Percentiles rank a stretch among this genome's conserved stretches.
phyloP scores from a whole-genome alignment of 768 basidiomycete genomes.

The Kwoniella europaea region DNA sequence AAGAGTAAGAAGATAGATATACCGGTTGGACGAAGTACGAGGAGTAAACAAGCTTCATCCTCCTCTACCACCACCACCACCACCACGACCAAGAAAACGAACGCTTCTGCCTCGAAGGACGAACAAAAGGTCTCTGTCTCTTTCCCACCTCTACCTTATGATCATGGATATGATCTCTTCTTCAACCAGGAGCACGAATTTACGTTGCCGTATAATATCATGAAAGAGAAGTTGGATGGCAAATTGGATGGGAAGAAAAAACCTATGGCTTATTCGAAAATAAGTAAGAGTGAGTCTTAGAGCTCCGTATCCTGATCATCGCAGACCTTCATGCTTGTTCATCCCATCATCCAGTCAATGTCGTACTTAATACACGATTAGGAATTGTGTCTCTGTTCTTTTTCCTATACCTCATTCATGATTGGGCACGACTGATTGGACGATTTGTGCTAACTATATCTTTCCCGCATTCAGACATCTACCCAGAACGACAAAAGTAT shows the following conservation, averaged over 20 bases:
- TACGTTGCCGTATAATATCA: conserved; percentile 50
- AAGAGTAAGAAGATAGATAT: background rate
- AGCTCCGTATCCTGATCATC: no score
- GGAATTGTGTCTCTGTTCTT: no score
- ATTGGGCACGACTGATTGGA: no score
- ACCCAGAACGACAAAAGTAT: conserved; percentile 38
- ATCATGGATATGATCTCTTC: conserved; percentile 42
- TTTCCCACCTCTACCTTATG: conserved; percentile 51
- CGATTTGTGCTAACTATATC: background rate
- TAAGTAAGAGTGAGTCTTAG: conserved; percentile 41
- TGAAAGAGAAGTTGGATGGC: conserved; percentile 45
- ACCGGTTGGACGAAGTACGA: background rate
- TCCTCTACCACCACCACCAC: no score
- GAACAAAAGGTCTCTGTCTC: background rate
- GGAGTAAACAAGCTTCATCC: background rate
- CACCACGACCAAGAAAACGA: background rate
- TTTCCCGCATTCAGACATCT: conserved; percentile 33
- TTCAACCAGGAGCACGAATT: conserved; percentile 48
- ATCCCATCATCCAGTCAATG: background rate
- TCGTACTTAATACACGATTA: background rate
- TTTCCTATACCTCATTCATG: no score
- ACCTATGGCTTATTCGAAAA: conserved; percentile 40
- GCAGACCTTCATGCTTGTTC: background rate
- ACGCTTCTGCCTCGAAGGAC: background rate
- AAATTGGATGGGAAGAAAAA: conserved; percentile 44